Evolutionary conservation across 2,329 filamentous ascomycete species (phyloP), one percentile per base, ranked within the genome.

Genomic region (Fusarium denticulatum): DNA sequence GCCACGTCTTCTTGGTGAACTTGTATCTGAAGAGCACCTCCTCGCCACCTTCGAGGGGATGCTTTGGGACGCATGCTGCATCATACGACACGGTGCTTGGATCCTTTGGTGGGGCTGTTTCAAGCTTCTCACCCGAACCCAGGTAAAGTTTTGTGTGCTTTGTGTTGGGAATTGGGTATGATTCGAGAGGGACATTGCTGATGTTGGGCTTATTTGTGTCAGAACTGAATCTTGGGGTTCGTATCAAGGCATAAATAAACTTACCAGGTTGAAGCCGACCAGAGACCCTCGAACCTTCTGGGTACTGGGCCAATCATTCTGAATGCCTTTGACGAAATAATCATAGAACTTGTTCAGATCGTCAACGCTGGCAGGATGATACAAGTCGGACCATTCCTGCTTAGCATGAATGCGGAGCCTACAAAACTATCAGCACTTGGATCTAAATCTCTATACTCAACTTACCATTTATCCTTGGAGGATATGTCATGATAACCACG

Each of bases 311-410:
- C 57, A 60, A 15, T 60, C 57, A 3, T 60, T 60, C 43, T 60
- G 8, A 3, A 60, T 16, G 5, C 20, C 36, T 26, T 60, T 60
- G 43, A 60, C 57, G 7, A 60, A 60, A 7, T 50, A 60, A 34
- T 60, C 34, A 12, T 60, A 60, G 13, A 60, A 60, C 34, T 40
- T 60, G 26, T 39, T 50, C 16, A 60, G 12, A 40, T 60, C 57
- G 6, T 60, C 34, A 13, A 60, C 57, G 8, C 43, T 60, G 22
- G 50, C 57, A 5, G 57, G 57, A 24, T 50, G 57, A 24, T 60
- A 60, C 16, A 60, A 32, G 5, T 60, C 57, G 12, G 57, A 60
- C 57, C 57, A 60, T 20, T 60, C 57, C 26, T 60, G 57, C 16
- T 30, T 60, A 28, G 57, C 57, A 37, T 60, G 57, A 18, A 60